phyloP scores from a whole-genome alignment of 106 monocot genomes.

The Apostasia ramifera region DNA sequence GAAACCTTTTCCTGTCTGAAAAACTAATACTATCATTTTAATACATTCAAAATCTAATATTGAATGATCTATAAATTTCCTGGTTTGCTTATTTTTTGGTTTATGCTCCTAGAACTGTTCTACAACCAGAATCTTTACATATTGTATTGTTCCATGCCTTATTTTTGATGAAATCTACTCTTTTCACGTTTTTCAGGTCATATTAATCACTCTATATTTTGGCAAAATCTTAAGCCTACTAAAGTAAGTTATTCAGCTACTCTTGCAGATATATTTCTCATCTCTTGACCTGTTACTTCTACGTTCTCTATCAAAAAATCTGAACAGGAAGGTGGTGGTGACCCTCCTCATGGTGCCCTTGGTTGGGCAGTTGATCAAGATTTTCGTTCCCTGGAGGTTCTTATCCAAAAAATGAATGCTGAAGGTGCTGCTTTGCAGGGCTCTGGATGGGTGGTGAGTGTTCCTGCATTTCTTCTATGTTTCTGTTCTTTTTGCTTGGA shows the following conservation, averaged over 20 bases:
- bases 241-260: conserved; percentile 28
- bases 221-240: conserved; percentile 88
- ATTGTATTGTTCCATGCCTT: no score
- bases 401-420: conserved; percentile 64
- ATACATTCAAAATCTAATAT: no score
- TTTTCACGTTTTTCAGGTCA: conserved; percentile 51
- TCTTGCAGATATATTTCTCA: neutral
- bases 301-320: neutral
- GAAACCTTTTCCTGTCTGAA: no score
- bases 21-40: no score
- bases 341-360: conserved; percentile 71
- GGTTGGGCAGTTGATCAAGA: conserved; percentile 93
- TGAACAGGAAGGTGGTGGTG: conserved; percentile 92
- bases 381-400: conserved; percentile 65
- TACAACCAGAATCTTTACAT: no score
- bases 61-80: no score
- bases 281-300: conserved; percentile 4
- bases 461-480: neutral
- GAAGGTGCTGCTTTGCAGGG: conserved; percentile 97
- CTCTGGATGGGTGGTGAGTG: conserved; percentile 98
- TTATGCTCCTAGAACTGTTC: no score
- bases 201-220: conserved; percentile 96
- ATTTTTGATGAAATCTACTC: neutral
- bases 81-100: no score
- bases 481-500: neutral